Evolutionary conservation across 306 rosid genomes (phyloP).

Genomic region (Quercus robur): DNA sequence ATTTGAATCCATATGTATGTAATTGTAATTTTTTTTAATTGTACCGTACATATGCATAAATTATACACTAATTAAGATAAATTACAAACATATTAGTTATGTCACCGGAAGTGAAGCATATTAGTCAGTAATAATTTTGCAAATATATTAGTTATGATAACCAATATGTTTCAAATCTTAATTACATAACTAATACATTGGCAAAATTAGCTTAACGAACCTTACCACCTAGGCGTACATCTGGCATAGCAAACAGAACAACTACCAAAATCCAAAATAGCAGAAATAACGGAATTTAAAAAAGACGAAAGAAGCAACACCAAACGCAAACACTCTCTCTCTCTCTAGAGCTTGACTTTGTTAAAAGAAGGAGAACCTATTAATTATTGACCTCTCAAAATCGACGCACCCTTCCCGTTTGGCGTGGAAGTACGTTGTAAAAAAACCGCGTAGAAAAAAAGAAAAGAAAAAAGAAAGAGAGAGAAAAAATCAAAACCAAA

Average conservation of each 20-base stretch:
- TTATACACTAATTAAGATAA: too few species aligned
- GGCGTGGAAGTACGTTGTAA: conserved; percentile 30
- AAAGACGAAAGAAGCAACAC: background rate
- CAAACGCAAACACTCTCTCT: background rate
- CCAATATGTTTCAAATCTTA: too few species aligned
- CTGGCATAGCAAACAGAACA: background rate
- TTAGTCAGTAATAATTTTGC: too few species aligned
- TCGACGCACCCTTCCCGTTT: conserved; percentile 15
- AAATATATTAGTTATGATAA: too few species aligned
- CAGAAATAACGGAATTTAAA: background rate
- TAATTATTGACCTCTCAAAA: conserved; percentile 24
- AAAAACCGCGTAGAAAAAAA: conserved; percentile 14
- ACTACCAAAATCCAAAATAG: background rate
- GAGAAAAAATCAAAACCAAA: background rate
- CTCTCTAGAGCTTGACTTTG: conserved; percentile 10
- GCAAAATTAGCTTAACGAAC: too few species aligned
- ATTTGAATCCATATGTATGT: too few species aligned
- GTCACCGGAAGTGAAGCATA: too few species aligned
- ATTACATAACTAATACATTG: too few species aligned
- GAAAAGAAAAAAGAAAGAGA: background rate
- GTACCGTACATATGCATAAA: rapidly evolving
- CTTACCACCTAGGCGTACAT: too few species aligned
- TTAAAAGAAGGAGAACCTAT: background rate
- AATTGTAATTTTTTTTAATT: too few species aligned
- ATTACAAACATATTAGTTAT: too few species aligned